These are phyloP conservation scores for Sutorius eximius DNA, from an alignment of 1,284 basidiomycete species.

Conservation along the genomic window DNA sequence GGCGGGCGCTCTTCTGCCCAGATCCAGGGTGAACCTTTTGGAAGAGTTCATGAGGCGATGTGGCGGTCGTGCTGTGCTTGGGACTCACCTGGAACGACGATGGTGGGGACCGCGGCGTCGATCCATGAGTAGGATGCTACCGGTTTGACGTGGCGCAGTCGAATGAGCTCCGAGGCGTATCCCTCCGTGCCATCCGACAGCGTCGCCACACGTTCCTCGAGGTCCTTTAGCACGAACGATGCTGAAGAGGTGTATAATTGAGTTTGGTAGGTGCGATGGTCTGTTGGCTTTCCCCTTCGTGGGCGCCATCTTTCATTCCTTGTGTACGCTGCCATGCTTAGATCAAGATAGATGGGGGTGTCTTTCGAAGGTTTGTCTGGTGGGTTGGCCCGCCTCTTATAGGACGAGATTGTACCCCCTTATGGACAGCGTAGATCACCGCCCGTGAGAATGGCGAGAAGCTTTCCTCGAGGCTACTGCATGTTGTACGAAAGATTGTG, in stretches of 20 bases:
- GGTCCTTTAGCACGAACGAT: slow-evolving; percentile 29
- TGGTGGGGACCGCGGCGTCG: slow-evolving; percentile 31
- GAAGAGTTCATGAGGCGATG: background rate
- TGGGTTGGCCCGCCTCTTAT: slow-evolving; percentile 1
- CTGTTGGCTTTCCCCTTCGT: slow-evolving; percentile 15
- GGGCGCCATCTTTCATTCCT: slow-evolving; percentile 10
- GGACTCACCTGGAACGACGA: slow-evolving; percentile 33
- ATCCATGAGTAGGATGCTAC: slow-evolving; percentile 39
- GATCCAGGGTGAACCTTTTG: slow-evolving; percentile 31
- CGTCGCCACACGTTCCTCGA: slow-evolving; percentile 18
- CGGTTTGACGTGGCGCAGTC: slow-evolving; percentile 26
- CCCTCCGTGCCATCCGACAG: slow-evolving; percentile 14
- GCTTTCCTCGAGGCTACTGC: no score
- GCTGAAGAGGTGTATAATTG: background rate
- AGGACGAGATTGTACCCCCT: background rate
- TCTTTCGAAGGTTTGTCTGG: background rate
- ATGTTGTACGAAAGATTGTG: no score
- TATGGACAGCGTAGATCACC: slow-evolving; percentile 5
- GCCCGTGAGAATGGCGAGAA: background rate
- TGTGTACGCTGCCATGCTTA: slow-evolving; percentile 23
- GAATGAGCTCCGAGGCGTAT: slow-evolving; percentile 19
- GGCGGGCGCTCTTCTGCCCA: slow-evolving; percentile 28
- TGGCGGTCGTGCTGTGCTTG: background rate
- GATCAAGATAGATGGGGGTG: slow-evolving; percentile 3
- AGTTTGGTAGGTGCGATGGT: background rate